Evolutionary conservation across 495 filamentous ascomycete genomes (phyloP).

Genomic region (Letharia columbiana): DNA sequence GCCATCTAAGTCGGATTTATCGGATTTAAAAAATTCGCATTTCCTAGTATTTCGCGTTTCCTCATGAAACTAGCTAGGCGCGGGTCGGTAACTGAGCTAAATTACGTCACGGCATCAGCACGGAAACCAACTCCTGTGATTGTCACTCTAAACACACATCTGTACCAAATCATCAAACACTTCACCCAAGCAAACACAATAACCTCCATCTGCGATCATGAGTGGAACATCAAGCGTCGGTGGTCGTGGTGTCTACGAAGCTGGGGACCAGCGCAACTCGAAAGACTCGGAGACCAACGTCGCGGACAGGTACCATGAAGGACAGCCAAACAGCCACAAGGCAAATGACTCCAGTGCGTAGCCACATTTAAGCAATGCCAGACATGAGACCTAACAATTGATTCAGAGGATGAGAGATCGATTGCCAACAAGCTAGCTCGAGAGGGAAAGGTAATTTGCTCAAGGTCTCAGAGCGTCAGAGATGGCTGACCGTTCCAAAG

Average conservation of each 20-base stretch:
- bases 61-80: too few relatives aligned
- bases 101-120: slow-evolving; percentile 2
- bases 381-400: slow-evolving; percentile 3
- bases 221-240: slow-evolving; percentile 47
- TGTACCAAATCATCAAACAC: neutral
- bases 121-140: neutral
- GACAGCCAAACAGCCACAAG: slow-evolving; percentile 54
- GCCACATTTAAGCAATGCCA: neutral
- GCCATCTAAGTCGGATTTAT: too few relatives aligned
- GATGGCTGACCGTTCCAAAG: slow-evolving; percentile 21
- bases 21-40: too few relatives aligned
- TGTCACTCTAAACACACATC: neutral
- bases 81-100: neutral
- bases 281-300: slow-evolving; percentile 48
- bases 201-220: slow-evolving; percentile 14
- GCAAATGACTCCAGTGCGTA: slow-evolving; percentile 61
- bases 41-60: too few relatives aligned
- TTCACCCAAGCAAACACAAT: neutral
- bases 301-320: slow-evolving; percentile 56
- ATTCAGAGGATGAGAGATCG: slow-evolving; percentile 64
- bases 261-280: slow-evolving; percentile 62
- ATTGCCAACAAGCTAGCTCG: slow-evolving; percentile 69
- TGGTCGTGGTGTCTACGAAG: slow-evolving; percentile 45
- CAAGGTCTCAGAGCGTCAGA: neutral
- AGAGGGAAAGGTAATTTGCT: slow-evolving; percentile 41